These are phyloP conservation scores for Heliamphora exappendiculata DNA, from an alignment of 148 eudicot species.

Conservation along the genomic window DNA sequence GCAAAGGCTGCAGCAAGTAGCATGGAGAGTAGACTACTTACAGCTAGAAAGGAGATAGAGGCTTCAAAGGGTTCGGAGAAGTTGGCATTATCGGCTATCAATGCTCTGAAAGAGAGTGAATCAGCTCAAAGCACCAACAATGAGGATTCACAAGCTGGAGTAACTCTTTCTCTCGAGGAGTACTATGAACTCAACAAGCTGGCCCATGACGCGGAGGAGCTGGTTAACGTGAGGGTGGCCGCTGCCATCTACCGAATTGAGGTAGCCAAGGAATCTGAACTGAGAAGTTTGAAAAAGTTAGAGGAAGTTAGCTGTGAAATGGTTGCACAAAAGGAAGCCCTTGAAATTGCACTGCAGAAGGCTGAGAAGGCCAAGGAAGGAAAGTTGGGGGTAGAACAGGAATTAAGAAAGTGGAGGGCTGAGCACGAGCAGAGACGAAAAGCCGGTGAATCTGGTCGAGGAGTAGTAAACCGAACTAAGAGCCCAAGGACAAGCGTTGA, in stretches of 20 bases:
- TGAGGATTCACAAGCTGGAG: conserved; percentile 36
- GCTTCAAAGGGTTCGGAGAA: conserved; percentile 86
- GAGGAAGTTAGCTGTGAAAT: conserved; percentile 55
- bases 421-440: conserved; percentile 71
- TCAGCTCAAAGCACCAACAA: conserved; percentile 31
- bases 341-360: conserved; percentile 51
- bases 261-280: conserved; percentile 62
- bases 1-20: conserved; percentile 77
- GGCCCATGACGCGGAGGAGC: conserved; percentile 86
- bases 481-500: conserved; percentile 46
- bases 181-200: conserved; percentile 76
- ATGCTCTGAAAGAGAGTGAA: conserved; percentile 68
- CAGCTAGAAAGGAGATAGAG: conserved; percentile 83
- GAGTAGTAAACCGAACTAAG: conserved; percentile 7
- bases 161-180: conserved; percentile 78
- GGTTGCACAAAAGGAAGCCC: conserved; percentile 48
- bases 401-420: conserved; percentile 82
- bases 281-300: conserved; percentile 43
- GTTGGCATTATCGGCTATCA: conserved; percentile 71
- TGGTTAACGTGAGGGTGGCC: conserved; percentile 58
- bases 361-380: conserved; percentile 83
- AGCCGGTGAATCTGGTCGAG: conserved; percentile 38
- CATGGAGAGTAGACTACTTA: conserved; percentile 58
- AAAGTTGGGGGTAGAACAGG: conserved; percentile 77
- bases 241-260: conserved; percentile 63